A percentile compares a stretch with the other conserved stretches of the same genome.
These are phyloP conservation scores for Bipolaris victoriae DNA, from an alignment of 2,329 filamentous ascomycete genomes.

Conservation along the genomic window DNA sequence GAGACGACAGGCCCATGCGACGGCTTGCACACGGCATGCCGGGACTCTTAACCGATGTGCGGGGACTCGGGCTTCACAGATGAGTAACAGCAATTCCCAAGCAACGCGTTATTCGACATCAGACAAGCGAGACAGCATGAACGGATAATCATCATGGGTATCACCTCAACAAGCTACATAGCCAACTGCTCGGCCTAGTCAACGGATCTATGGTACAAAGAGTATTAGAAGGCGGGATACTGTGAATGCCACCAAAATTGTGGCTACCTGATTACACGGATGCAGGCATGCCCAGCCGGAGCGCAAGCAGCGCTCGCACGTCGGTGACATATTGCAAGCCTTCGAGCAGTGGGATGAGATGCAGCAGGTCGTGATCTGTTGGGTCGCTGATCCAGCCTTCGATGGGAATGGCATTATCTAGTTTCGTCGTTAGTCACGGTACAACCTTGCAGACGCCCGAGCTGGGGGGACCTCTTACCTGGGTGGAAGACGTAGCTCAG, in stretches of 20 bases:
- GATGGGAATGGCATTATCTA: slow-evolving; percentile 98
- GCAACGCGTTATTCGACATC: slow-evolving; percentile 16
- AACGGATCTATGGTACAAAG: slow-evolving; percentile 41
- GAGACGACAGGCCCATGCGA: slow-evolving; percentile 23
- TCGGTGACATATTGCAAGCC: slow-evolving; percentile 96
- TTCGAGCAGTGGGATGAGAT: slow-evolving; percentile 90
- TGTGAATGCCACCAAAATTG: slow-evolving; percentile 16
- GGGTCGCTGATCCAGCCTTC: slow-evolving; percentile 99
- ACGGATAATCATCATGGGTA: slow-evolving; percentile 40
- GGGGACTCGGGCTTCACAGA: slow-evolving; percentile 11
- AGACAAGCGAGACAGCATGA: slow-evolving; percentile 9
- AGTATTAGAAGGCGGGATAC: slow-evolving; percentile 36
- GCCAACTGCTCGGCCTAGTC: slow-evolving; percentile 30
- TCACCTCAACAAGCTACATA: slow-evolving; percentile 41
- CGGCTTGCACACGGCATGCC: slow-evolving; percentile 9
- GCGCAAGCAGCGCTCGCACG: slow-evolving; percentile 84
- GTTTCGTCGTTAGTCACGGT: slow-evolving; percentile 19
- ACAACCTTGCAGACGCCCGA: slow-evolving; percentile 3
- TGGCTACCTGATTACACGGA: slow-evolving; percentile 31
- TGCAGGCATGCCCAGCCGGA: slow-evolving; percentile 78
- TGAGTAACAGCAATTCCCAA: slow-evolving; percentile 26
- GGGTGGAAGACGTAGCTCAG: slow-evolving; percentile 99
- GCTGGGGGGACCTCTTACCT: slow-evolving; percentile 63
- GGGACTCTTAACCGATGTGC: slow-evolving; percentile 9
- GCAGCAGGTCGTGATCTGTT: slow-evolving; percentile 92